Evolutionary conservation across 1,284 basidiomycete species (phyloP), one percentile per base, ranked within the genome.

Genomic region (Heterobasidion parviporum): DNA sequence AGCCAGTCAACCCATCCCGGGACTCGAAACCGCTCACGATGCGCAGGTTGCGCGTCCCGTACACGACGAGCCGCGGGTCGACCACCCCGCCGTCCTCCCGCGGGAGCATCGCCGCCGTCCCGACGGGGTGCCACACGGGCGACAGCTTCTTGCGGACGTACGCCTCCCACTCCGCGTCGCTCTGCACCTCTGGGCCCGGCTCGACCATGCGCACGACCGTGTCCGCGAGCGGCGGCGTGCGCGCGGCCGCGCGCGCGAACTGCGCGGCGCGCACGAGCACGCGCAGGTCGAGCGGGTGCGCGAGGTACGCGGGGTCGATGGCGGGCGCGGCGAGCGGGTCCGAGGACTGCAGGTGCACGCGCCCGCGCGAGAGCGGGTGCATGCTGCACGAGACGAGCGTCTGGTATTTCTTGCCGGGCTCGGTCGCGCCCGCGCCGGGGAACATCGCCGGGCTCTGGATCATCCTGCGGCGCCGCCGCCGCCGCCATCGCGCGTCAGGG

Each of bases 61-160:
- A 78, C 4, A 81, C 78, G 50, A 33, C 65, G 33, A 82, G 65
- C 48, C 67, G 67, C 12, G 70, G 66, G 67, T 77, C 76, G 36
- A 82, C 80, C 26, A 81, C 80, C 60, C 80, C 80, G 35, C 80
- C 80, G 55, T 70, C 61, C 41, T 70, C 68, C 55, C 70, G 64
- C 43, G 80, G 80, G 49, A 80, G 65, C 79, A 81, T 81, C 0
- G 76, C 67, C 52, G 70, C 73, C 6, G 79, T 75, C 36, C 77
- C 77, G 14, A 67, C 58, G 6, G 69, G 62, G 51, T 62, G 59
- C 20, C 53, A 54, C 15, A 58, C 35, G 9, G 51, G 46, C 15
- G 18, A 36, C 18, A 58, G 16, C 18, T 32, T 54, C 8, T 55
- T 41, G 50, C 45, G 54, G 33, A 51, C 43, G 14, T 16, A 60